Base-by-base conservation (phyloP, 2,329 filamentous ascomycete species). In the Phaeosphaeria sp. region DNA sequence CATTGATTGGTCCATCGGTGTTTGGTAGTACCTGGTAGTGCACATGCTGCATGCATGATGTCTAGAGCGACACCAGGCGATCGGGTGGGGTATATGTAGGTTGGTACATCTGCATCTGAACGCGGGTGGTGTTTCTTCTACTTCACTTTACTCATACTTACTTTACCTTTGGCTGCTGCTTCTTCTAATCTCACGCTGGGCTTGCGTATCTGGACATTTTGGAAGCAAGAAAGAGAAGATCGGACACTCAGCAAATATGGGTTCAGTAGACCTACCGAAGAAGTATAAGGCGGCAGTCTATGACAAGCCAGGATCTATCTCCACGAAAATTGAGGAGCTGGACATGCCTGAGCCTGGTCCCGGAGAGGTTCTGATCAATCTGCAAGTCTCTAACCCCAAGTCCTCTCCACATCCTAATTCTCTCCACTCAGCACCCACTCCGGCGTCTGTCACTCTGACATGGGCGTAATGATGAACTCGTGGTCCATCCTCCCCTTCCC, bases 261-360 rank as follows among this genome's bases (percentile, higher is more conserved):
- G 54, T 50, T 57, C 61, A 25, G 36, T 61, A 1, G 65, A 76
- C 21, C 67, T 83, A 24, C 81, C 88, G 4, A 82, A 83, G 67
- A 87, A 84, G 59, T 85, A 89, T 74, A 89, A 88, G 76, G 87
- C 87, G 39, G 75, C 78, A 56, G 78, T 90, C 56, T 90, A 89
- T 69, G 87, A 90, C 76, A 83, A 87, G 68, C 88, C 88, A 0
- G 88, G 88, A 49, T 83, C 80, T 2, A 82, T 90, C 59, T 89
- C 86, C 2, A 89, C 87, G 7, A 88, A 89, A 73, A 77, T 90
- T 47, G 83, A 85, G 56, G 85, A 86, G 57, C 74, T 89, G 48
- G 86, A 89, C 63, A 87, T 86, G 40, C 88, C 88, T 2, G 86
- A 89, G 71, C 88, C 88, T 2, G 86, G 86, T 1, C 72, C 82